Conservation (phyloP, 176 grass and related monocot genomes). For the Cymbopogon citratus region DNA sequence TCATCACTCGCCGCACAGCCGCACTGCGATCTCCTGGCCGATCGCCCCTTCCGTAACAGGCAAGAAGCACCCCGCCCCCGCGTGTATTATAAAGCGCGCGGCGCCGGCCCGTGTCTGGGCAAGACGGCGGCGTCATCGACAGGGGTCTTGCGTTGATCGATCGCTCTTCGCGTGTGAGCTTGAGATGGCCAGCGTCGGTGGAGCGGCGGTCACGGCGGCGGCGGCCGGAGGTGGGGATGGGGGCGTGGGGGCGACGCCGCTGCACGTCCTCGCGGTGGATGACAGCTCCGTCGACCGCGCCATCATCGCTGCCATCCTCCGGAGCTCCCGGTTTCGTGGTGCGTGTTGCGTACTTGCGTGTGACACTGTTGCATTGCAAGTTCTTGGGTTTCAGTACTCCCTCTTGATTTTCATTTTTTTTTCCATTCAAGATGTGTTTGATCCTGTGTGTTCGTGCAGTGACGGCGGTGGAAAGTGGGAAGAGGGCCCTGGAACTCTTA, state of each 20-base stretch:
- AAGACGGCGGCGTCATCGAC: background rate
- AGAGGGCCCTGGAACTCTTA: slow-evolving; percentile 78
- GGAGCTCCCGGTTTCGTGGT: slow-evolving; percentile 61
- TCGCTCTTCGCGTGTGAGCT: background rate
- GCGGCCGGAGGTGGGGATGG: background rate
- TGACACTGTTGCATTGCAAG: background rate
- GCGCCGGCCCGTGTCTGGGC: background rate
- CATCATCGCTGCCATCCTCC: slow-evolving; percentile 66
- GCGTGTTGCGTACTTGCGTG: background rate
- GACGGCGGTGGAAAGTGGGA: slow-evolving; percentile 81
- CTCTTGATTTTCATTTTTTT: too few relatives aligned
- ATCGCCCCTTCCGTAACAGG: slow-evolving; percentile 10
- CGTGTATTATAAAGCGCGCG: slow-evolving; percentile 10
- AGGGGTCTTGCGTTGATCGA: background rate
- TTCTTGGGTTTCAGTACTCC: background rate
- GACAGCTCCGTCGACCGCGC: slow-evolving; percentile 87
- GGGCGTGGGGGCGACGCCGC: background rate
- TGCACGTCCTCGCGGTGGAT: slow-evolving; percentile 79
- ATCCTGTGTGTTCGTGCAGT: slow-evolving; percentile 36
- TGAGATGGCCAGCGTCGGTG: slow-evolving; percentile 34
- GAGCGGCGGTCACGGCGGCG: background rate
- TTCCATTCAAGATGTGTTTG: background rate
- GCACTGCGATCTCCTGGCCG: background rate
- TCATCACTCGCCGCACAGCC: slow-evolving; percentile 18
- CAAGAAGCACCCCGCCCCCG: background rate